phyloP scores from a whole-genome alignment of 192 early-diverging fungal genomes.

The Lunasporangiospora selenospora region DNA sequence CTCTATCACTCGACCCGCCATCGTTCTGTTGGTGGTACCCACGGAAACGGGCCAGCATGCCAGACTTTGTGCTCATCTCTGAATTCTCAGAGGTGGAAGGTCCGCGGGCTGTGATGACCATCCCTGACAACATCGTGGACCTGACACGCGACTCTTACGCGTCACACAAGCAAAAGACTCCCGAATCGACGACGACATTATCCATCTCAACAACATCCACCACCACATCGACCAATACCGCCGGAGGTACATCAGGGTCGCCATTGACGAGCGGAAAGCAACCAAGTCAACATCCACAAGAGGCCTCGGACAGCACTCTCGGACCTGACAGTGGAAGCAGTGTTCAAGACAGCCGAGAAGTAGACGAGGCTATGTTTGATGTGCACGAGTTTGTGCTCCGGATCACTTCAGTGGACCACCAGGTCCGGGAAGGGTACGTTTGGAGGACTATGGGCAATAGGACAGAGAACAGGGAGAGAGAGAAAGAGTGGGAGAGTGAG shows the following conservation, averaged over 20 bases:
- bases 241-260: too few species aligned
- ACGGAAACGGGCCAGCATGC: slow-evolving; percentile 15
- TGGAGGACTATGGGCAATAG: too few species aligned
- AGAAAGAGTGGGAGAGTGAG: too few species aligned
- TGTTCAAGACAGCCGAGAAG: too few species aligned
- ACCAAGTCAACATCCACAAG: slow-evolving; percentile 13
- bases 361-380: slow-evolving; percentile 46
- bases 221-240: background rate
- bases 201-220: slow-evolving; percentile 1
- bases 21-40: slow-evolving; percentile 23
- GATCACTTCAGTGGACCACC: slow-evolving; percentile 54
- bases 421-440: slow-evolving; percentile 41
- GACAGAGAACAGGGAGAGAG: too few species aligned
- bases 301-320: slow-evolving; percentile 12
- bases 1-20: slow-evolving; percentile 12
- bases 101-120: slow-evolving; percentile 54
- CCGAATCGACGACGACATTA: slow-evolving; percentile 13
- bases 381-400: slow-evolving; percentile 58
- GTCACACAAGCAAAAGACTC: slow-evolving; percentile 20
- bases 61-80: slow-evolving; percentile 60
- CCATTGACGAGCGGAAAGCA: slow-evolving; percentile 16
- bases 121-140: slow-evolving; percentile 47
- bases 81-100: slow-evolving; percentile 63
- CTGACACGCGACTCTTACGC: slow-evolving; percentile 43
- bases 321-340: slow-evolving; percentile 9